A percentile compares a stretch with the other conserved stretches of the same genome.
Conservation (phyloP, 495 filamentous ascomycete genomes). For the Usnea hakonensis region DNA sequence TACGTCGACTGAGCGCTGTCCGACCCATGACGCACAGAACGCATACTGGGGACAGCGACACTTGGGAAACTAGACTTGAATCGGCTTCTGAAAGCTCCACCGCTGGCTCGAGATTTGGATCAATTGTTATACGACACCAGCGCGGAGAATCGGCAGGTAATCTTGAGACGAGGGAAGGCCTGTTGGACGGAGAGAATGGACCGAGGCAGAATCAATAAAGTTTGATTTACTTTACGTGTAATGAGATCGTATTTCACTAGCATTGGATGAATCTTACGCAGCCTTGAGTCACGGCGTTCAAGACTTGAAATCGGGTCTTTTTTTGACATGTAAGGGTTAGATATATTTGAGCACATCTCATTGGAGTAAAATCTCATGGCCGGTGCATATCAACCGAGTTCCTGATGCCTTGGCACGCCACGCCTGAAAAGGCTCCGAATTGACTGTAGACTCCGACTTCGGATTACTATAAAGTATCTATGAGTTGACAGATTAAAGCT, state of each 20-base stretch:
- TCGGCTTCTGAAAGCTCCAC: not conserved
- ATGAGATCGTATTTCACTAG: not conserved
- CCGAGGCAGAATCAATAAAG: not conserved
- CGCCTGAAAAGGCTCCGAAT: too few species aligned
- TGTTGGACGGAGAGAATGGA: not conserved
- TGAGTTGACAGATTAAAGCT: too few species aligned
- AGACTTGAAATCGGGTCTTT: not conserved
- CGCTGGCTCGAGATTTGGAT: slow-evolving; percentile 1
- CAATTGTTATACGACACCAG: not conserved
- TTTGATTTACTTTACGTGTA: not conserved
- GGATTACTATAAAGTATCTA: too few species aligned
- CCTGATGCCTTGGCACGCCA: not conserved
- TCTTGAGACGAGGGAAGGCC: not conserved
- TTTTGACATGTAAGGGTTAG: not conserved
- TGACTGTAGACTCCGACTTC: too few species aligned
- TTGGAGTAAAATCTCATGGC: not conserved
- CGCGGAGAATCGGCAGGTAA: not conserved
- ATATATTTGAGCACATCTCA: too few species aligned
- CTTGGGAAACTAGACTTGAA: slow-evolving; percentile 15
- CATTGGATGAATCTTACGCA: not conserved
- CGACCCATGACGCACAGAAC: not conserved
- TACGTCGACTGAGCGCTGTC: not conserved
- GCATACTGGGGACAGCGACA: slow-evolving; percentile 10
- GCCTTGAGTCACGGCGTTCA: not conserved
- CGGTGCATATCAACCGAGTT: not conserved